Conservation (phyloP, 75 land plant species). For the Selaginella moellendorffii region DNA sequence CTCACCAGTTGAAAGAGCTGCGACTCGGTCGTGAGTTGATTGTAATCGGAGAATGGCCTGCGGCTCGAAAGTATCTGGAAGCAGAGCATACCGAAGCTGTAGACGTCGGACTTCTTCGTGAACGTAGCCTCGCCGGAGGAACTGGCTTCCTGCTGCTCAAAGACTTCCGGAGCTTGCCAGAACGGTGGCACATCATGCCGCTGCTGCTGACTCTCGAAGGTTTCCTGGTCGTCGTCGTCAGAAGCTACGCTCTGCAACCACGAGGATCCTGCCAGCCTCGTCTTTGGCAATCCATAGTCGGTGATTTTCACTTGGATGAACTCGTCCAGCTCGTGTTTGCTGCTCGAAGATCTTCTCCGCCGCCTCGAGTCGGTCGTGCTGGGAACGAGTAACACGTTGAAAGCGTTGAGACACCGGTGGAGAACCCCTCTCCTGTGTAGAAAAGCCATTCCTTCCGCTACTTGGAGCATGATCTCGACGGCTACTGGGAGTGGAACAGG, state of each 20-base stretch:
- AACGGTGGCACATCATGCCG: too few relatives aligned
- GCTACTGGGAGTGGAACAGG: background rate
- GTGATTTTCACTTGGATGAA: background rate
- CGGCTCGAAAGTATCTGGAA: background rate
- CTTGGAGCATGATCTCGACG: slow-evolving; percentile 6
- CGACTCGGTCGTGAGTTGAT: background rate
- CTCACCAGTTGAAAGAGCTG: background rate
- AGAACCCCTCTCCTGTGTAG: background rate
- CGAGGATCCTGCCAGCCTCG: background rate
- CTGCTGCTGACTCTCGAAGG: background rate
- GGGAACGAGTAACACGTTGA: slow-evolving; percentile 1
- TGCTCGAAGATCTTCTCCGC: background rate
- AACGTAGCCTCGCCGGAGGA: background rate
- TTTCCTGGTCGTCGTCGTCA: background rate
- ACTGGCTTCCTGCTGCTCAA: background rate
- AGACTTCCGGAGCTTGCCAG: slow-evolving; percentile 1
- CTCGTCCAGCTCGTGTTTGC: background rate
- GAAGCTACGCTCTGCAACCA: background rate
- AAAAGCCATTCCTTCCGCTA: slow-evolving; percentile 5
- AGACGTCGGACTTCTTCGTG: slow-evolving; percentile 5
- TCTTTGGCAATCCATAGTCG: slow-evolving; percentile 1
- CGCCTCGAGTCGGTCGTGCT: background rate
- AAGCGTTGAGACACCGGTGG: background rate
- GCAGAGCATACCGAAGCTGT: slow-evolving; percentile 3
- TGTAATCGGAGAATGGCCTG: background rate